These are phyloP conservation scores for Chlamydomonas reinhardtii DNA, from an alignment of 163 green algal species.

Conservation along the genomic window DNA sequence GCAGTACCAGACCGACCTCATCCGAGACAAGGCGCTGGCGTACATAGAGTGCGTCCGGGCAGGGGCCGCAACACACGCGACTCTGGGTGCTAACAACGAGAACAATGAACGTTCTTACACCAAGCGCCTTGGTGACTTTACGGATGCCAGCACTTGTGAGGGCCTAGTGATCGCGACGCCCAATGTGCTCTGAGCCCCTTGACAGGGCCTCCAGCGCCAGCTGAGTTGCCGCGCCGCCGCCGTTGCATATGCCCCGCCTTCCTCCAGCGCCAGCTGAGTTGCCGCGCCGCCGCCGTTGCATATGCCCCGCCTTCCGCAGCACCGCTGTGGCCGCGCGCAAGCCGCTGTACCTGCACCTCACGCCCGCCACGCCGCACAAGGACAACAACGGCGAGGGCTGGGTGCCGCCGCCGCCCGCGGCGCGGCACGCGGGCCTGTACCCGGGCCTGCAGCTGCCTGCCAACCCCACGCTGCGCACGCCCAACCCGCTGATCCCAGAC, in stretches of 20 bases:
- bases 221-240: no score
- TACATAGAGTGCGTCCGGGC: constrained; percentile 47
- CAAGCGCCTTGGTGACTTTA: no score
- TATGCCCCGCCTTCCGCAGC: no score
- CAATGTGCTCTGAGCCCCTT: no score
- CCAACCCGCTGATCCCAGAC: constrained; percentile 10
- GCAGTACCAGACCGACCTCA: constrained; percentile 55
- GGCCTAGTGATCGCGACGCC: no score
- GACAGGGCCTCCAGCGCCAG: no score
- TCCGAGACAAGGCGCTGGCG: constrained; percentile 46
- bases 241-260: no score
- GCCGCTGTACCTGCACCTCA: constrained; percentile 53
- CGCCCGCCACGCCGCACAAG: constrained; percentile 40
- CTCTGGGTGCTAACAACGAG: background rate
- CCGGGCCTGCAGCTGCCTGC: background rate
- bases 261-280: no score
- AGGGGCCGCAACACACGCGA: background rate
- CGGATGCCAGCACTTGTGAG: no score
- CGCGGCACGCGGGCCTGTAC: constrained; percentile 15
- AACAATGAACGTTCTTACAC: no score
- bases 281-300: no score
- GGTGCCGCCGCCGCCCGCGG: constrained; percentile 36
- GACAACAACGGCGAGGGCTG: constrained; percentile 9
- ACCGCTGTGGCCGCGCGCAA: no score
- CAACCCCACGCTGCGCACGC: constrained; percentile 15